A percentile compares a stretch with the other conserved stretches of the same genome.
Evolutionary conservation across 352 stramenopile species (phyloP).

Genomic region (Phytophthora pseudosyringae): DNA sequence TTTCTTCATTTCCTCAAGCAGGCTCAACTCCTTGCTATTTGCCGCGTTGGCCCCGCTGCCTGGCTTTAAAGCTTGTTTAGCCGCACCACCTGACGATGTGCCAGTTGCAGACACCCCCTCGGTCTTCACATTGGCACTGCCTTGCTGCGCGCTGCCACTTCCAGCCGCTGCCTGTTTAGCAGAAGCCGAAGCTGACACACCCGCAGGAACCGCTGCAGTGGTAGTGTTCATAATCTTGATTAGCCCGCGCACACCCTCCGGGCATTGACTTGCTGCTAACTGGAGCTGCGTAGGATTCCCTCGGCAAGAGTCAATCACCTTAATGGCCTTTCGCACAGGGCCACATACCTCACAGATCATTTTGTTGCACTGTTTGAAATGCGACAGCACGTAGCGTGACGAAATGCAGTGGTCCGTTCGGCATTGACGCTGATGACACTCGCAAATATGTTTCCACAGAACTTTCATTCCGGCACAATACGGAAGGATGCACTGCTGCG

Average conservation of each 20-base stretch:
- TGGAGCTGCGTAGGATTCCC: conserved; percentile 78
- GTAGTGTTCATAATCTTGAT: conserved; percentile 93
- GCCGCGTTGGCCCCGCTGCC: background rate
- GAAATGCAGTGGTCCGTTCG: conserved; percentile 90
- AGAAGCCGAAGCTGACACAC: conserved; percentile 11
- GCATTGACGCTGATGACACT: conserved; percentile 89
- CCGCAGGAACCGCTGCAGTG: conserved; percentile 19
- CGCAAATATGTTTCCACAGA: conserved; percentile 92
- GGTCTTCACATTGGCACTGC: conserved; percentile 14
- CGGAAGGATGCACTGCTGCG: conserved; percentile 71
- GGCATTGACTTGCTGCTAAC: conserved; percentile 66
- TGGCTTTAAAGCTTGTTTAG: conserved; percentile 5
- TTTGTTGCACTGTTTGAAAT: conserved; percentile 93
- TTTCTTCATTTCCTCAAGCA: conserved; percentile 64
- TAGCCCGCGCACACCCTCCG: conserved; percentile 76
- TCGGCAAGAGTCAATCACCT: conserved; percentile 87
- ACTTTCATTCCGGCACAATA: conserved; percentile 91
- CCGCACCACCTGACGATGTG: conserved; percentile 6
- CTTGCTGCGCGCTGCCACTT: conserved; percentile 8
- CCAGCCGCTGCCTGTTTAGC: conserved; percentile 38
- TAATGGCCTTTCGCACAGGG: conserved; percentile 87
- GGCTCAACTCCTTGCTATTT: conserved; percentile 25
- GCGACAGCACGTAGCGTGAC: conserved; percentile 87
- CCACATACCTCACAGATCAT: conserved; percentile 92
- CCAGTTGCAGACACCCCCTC: conserved; percentile 17